A percentile compares a stretch with the other conserved stretches of the same genome.
phyloP scores from a whole-genome alignment of 352 stramenopile species.

The Phytopythium vexans region DNA sequence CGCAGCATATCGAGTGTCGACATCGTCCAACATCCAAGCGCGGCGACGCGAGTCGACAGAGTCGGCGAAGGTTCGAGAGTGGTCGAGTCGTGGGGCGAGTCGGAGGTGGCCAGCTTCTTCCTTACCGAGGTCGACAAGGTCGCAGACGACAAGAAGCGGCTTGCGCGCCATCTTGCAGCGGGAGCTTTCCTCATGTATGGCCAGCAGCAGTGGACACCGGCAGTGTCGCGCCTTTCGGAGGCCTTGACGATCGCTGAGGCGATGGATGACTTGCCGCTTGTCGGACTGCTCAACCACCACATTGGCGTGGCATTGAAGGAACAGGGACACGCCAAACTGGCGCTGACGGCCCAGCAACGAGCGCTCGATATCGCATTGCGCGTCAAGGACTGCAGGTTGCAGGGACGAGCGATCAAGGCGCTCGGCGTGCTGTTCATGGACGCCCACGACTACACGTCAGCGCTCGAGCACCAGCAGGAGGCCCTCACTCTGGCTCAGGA shows the following conservation, averaged over 20 bases:
- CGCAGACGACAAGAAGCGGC: slow-evolving; percentile 12
- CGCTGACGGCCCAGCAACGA: slow-evolving; percentile 41
- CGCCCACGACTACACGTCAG: slow-evolving; percentile 27
- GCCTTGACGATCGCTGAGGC: slow-evolving; percentile 31
- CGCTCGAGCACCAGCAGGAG: slow-evolving; percentile 63
- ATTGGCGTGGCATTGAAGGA: slow-evolving; percentile 67
- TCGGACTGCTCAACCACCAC: slow-evolving; percentile 61
- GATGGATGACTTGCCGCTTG: slow-evolving; percentile 15
- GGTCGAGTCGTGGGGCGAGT: slow-evolving; percentile 20
- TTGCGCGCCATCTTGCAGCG: slow-evolving; percentile 37
- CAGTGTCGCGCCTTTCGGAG: slow-evolving; percentile 30
- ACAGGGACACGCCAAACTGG: slow-evolving; percentile 25
- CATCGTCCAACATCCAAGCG: slow-evolving; percentile 6
- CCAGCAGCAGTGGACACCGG: slow-evolving; percentile 20
- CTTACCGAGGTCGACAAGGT: slow-evolving; percentile 61
- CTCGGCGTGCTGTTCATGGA: slow-evolving; percentile 64
- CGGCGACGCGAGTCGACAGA: background rate
- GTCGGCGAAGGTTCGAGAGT: background rate
- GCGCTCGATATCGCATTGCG: slow-evolving; percentile 41
- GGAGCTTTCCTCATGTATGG: slow-evolving; percentile 61
- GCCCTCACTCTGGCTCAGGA: slow-evolving; percentile 47
- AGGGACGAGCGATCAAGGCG: slow-evolving; percentile 58
- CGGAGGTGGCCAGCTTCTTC: slow-evolving; percentile 62
- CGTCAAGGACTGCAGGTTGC: slow-evolving; percentile 31
- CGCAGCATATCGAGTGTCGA: background rate